phyloP scores from a whole-genome alignment of 257 asterid species.

The Solanum pennellii region DNA sequence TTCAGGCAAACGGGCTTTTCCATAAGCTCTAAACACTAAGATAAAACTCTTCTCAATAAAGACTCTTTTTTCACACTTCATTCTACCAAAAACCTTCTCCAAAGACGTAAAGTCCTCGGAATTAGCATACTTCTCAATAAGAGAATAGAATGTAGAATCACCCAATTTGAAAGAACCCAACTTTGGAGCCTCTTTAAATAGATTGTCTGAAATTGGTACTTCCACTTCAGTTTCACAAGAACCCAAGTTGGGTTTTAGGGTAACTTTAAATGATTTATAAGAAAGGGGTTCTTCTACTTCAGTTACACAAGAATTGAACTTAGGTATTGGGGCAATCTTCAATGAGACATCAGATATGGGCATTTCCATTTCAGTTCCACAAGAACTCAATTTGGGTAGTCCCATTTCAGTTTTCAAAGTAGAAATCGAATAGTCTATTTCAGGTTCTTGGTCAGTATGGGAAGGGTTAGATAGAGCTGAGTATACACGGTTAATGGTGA shows the following conservation, averaged over 20 bases:
- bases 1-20: conserved; percentile 44
- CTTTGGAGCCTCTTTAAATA: conserved; percentile 36
- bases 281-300: background rate
- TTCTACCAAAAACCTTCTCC: conserved; percentile 53
- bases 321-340: background rate
- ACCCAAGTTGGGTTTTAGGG: background rate
- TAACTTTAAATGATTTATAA: conserved; percentile 1
- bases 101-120: conserved; percentile 54
- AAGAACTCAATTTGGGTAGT: background rate
- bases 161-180: conserved; percentile 68
- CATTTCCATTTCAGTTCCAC: background rate
- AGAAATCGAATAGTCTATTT: background rate
- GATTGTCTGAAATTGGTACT: conserved; percentile 38
- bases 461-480: conserved; percentile 15
- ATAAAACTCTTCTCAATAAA: conserved; percentile 66
- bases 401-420: background rate
- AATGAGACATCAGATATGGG: background rate
- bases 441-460: background rate
- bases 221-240: conserved; percentile 7
- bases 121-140: conserved; percentile 53
- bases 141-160: conserved; percentile 75
- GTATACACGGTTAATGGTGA: conserved; percentile 17
- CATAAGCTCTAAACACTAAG: conserved; percentile 59
- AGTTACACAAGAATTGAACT: background rate
- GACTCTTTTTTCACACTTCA: conserved; percentile 58